Conservation (phyloP, 495 filamentous ascomycete species). For the Clohesyomyces aquaticus region DNA sequence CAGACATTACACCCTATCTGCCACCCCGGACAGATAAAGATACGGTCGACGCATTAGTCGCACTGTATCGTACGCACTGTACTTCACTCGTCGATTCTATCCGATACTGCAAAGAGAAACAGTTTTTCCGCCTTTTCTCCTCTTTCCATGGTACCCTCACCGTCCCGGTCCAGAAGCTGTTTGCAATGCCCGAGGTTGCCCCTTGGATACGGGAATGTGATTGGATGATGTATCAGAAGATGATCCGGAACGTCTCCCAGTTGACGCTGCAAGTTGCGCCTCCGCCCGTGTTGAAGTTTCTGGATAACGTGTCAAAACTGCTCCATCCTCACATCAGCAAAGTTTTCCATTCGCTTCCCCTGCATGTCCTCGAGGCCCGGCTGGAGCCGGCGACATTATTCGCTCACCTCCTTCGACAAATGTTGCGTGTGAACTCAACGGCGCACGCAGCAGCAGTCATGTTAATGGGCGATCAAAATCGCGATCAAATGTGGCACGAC, state of each 20-base stretch:
- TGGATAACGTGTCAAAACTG: constrained; percentile 79
- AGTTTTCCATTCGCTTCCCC: constrained; percentile 79
- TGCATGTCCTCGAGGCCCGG: constrained; percentile 82
- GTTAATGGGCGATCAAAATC: constrained; percentile 70
- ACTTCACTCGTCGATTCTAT: constrained; percentile 93
- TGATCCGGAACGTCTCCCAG: constrained; percentile 85
- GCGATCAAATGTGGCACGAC: constrained; percentile 91
- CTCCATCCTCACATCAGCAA: constrained; percentile 76
- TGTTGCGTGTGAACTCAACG: constrained; percentile 86
- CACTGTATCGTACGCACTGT: constrained; percentile 89
- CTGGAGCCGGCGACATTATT: constrained; percentile 88
- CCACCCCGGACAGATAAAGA: constrained; percentile 79
- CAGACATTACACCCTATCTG: constrained; percentile 74
- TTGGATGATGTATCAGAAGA: constrained; percentile 92
- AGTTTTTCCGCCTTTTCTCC: constrained; percentile 91
- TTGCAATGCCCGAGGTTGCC: constrained; percentile 77
- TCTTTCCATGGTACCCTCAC: constrained; percentile 96
- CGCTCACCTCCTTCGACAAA: constrained; percentile 77
- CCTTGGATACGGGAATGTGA: constrained; percentile 96
- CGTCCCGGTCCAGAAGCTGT: constrained; percentile 93
- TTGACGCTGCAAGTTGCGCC: constrained; percentile 89
- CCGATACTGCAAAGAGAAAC: constrained; percentile 91
- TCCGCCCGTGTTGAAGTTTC: constrained; percentile 75
- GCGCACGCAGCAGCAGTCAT: constrained; percentile 83
- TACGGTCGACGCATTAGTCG: constrained; percentile 75